A percentile compares a stretch with the other conserved stretches of the same genome.
Evolutionary conservation across 352 stramenopile genomes (phyloP).

Genomic region (Peronospora destructor): DNA sequence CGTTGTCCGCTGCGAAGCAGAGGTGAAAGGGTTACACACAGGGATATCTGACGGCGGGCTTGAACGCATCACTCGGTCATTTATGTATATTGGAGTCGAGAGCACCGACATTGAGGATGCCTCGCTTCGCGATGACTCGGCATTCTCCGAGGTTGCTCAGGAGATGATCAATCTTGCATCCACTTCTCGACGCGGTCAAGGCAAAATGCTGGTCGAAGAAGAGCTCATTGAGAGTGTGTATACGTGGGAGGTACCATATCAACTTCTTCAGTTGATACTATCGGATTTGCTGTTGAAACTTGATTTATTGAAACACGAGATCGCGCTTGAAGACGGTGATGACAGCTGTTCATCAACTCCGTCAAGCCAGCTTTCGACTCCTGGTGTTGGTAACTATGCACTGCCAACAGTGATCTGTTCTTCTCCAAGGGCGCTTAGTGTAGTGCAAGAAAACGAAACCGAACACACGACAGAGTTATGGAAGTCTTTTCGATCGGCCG

Average conservation of each 20-base stretch:
- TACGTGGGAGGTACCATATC: conserved; percentile 82
- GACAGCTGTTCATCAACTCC: conserved; percentile 41
- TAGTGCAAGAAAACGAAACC: conserved; percentile 33
- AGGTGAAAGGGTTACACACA: conserved; percentile 38
- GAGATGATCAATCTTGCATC: conserved; percentile 38
- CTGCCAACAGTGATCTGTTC: conserved; percentile 22
- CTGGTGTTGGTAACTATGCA: conserved; percentile 30
- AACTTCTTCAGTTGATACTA: conserved; percentile 73
- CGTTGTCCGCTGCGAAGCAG: conserved; percentile 71
- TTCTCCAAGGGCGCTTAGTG: conserved; percentile 25
- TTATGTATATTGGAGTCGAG: conserved; percentile 62
- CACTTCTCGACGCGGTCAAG: conserved; percentile 34
- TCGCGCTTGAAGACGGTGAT: conserved; percentile 29
- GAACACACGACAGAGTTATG: conserved; percentile 12
- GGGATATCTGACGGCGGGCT: conserved; percentile 32
- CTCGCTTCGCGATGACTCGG: conserved; percentile 5
- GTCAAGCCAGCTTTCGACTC: conserved; percentile 43
- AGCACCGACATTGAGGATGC: conserved; percentile 9
- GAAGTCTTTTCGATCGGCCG: conserved; percentile 11
- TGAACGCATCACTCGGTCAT: conserved; percentile 67
- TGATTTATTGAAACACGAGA: conserved; percentile 50
- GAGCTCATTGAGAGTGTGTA: conserved; percentile 85
- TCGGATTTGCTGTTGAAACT: conserved; percentile 68
- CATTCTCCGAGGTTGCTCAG: conserved; percentile 34
- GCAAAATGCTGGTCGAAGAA: conserved; percentile 79